Base-by-base conservation (phyloP, 208 protist species). In the Crithidia fasciculata region DNA sequence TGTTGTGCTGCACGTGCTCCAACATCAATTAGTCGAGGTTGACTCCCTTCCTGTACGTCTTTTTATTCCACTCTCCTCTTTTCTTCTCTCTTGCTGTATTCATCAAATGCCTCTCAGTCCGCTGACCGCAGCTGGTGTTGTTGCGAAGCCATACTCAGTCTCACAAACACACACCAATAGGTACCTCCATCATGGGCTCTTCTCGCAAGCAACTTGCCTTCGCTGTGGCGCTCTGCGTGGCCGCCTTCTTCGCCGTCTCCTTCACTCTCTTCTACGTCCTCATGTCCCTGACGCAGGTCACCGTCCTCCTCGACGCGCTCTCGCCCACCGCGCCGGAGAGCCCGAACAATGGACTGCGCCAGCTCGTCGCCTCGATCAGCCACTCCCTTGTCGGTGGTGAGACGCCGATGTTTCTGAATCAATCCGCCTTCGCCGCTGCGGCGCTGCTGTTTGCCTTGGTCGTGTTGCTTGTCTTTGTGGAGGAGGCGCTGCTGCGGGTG, bases 381-480 rank as follows among this genome's bases (percentile, higher is more conserved):
- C 61, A 56, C 37, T 18, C 39, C 6, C 40, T 74, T 6, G 41
- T 57, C 16, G 69, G 67, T 3, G 74, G 62, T 3, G 58, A 68
- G 39, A 52, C 36, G 1, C 60, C 69, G 19, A 56, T 55, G 52
- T 59, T 63, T 53, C 55, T 79, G 36, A 79, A 69, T 43, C 74
- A 79, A 39, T 73, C 74, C n/a, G 67, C 54, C 9, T 73, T 79
- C 57, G 74, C 74, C 19, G 67, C 67, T 3, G 63, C 69, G 0
- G 78, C 70, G 45, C 43, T 86, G 43, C 72, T 81, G 12, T 62
- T 83, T 15, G n/a, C 67, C 2, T 60, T 89, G 39, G 69, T 89
- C 0, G 37, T 86, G 37, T 58, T 92, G 62, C 63, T 92, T 44
- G 43, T 84, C 8, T 63, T 89, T 61, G 66, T 91, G 2, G 90